phyloP scores from a whole-genome alignment of 345 rosid genomes.

The Viola odorata region DNA sequence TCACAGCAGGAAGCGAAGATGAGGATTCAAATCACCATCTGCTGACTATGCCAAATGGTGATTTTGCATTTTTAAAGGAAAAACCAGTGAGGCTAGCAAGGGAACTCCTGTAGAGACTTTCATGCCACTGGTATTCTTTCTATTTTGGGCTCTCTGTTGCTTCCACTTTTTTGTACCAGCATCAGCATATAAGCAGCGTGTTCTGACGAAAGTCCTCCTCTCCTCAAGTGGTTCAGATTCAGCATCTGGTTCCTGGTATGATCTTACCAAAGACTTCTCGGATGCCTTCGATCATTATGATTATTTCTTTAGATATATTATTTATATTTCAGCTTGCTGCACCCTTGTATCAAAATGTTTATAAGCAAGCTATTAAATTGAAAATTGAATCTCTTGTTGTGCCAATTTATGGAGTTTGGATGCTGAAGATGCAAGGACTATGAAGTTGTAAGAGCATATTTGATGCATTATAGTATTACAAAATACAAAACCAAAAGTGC shows the following conservation, averaged over 20 bases:
- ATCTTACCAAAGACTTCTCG: constrained; percentile 6
- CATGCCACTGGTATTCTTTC: constrained; percentile 9
- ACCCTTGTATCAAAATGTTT: constrained; percentile 1
- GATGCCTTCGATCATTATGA: not conserved
- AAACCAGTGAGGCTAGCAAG: constrained; percentile 63
- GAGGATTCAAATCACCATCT: constrained; percentile 66
- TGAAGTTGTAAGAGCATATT: too few relatives aligned
- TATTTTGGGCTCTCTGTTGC: constrained; percentile 8
- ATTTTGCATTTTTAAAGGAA: constrained; percentile 57
- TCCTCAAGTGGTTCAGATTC: not conserved
- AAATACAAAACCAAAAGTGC: too few relatives aligned
- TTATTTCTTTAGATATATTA: constrained; percentile 1
- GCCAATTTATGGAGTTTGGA: too few relatives aligned
- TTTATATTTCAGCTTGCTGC: constrained; percentile 7
- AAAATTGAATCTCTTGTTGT: too few relatives aligned
- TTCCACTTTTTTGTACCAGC: constrained; percentile 4
- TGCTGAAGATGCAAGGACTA: too few relatives aligned
- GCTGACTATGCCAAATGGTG: constrained; percentile 50
- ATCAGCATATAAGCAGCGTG: constrained; percentile 5
- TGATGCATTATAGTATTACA: too few relatives aligned
- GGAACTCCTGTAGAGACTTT: constrained; percentile 34
- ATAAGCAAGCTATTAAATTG: not conserved
- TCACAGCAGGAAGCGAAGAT: constrained; percentile 53
- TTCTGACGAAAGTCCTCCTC: not conserved
- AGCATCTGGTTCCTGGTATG: not conserved